A percentile compares a stretch with the other conserved stretches of the same genome.
phyloP scores from a whole-genome alignment of 148 eudicot species.

The Bassia scoparia region DNA sequence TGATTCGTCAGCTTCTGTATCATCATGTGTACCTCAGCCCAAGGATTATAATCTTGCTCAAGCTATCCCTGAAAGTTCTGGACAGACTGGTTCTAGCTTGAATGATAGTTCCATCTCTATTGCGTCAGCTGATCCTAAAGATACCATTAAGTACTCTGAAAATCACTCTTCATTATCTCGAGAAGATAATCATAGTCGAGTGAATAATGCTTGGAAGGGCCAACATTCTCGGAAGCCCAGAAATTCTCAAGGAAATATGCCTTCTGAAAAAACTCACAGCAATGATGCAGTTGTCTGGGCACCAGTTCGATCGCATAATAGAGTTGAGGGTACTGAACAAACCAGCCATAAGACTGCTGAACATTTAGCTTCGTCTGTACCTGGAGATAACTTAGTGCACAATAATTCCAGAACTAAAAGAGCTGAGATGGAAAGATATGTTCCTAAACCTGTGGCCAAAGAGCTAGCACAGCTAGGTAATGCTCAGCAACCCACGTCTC shows the following conservation, averaged over 20 bases:
- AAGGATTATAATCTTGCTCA: conserved; percentile 38
- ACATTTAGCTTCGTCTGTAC: conserved; percentile 31
- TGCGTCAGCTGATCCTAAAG: conserved; percentile 31
- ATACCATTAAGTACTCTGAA: conserved; percentile 33
- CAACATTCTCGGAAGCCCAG: conserved; percentile 62
- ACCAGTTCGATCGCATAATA: conserved; percentile 65
- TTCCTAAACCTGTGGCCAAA: conserved; percentile 87
- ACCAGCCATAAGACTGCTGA: conserved; percentile 32
- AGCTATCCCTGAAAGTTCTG: conserved; percentile 29
- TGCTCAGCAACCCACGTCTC: conserved; percentile 34
- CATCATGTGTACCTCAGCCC: conserved; percentile 18
- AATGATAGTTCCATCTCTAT: conserved; percentile 33
- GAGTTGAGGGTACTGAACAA: conserved; percentile 43
- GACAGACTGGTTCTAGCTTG: conserved; percentile 28
- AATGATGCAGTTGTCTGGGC: conserved; percentile 79
- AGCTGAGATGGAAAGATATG: conserved; percentile 97
- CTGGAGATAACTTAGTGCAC: conserved; percentile 36
- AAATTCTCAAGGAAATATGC: conserved; percentile 54
- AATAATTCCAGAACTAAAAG: conserved; percentile 65
- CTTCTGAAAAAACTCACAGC: conserved; percentile 42
- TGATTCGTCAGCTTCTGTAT: conserved; percentile 32
- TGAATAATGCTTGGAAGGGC: conserved; percentile 50
- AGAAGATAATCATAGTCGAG: conserved; percentile 48
- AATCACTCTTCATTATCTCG: conserved; percentile 34
- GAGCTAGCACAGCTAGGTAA: conserved; percentile 77